Conservation (phyloP, 2,329 filamentous ascomycete genomes). For the Trichoderma sp. region DNA sequence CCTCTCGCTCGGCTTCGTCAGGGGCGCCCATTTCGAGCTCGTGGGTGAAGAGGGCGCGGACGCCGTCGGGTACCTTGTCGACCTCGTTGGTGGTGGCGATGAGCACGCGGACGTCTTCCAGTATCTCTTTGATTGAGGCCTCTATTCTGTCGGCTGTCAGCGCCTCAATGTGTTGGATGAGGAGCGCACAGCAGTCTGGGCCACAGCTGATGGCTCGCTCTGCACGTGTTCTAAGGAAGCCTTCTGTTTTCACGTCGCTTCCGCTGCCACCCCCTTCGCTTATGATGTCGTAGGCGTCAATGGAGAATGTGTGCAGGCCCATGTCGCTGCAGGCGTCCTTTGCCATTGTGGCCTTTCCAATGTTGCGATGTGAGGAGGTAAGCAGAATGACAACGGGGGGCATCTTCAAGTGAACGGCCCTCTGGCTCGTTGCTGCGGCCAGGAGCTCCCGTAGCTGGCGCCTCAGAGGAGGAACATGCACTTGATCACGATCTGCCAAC, state of each 20-base stretch:
- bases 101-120: slow-evolving; percentile 78
- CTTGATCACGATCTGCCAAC: slow-evolving; percentile 51
- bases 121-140: slow-evolving; percentile 78
- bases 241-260: slow-evolving; percentile 92
- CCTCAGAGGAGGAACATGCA: slow-evolving; percentile 62
- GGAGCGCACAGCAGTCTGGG: slow-evolving; percentile 75
- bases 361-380: slow-evolving; percentile 88
- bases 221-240: slow-evolving; percentile 82
- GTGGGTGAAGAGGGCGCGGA: slow-evolving; percentile 90
- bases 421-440: slow-evolving; percentile 82
- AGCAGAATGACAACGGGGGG: slow-evolving; percentile 87
- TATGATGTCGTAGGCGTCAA: slow-evolving; percentile 91
- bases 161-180: slow-evolving; percentile 90
- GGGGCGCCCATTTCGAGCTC: slow-evolving; percentile 93
- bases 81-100: slow-evolving; percentile 95
- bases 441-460: slow-evolving; percentile 82
- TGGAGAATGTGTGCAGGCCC: slow-evolving; percentile 83
- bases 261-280: slow-evolving; percentile 84
- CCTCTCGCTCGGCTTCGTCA: slow-evolving; percentile 89
- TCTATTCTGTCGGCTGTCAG: slow-evolving; percentile 90
- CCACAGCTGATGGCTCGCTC: slow-evolving; percentile 90
- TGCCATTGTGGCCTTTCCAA: slow-evolving; percentile 85
- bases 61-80: slow-evolving; percentile 88
- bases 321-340: slow-evolving; percentile 81
- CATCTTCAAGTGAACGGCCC: slow-evolving; percentile 84